A percentile compares a stretch with the other conserved stretches of the same genome.
Evolutionary conservation across 2,329 filamentous ascomycete genomes (phyloP).

Genomic region (Botryotinia narcissicola): DNA sequence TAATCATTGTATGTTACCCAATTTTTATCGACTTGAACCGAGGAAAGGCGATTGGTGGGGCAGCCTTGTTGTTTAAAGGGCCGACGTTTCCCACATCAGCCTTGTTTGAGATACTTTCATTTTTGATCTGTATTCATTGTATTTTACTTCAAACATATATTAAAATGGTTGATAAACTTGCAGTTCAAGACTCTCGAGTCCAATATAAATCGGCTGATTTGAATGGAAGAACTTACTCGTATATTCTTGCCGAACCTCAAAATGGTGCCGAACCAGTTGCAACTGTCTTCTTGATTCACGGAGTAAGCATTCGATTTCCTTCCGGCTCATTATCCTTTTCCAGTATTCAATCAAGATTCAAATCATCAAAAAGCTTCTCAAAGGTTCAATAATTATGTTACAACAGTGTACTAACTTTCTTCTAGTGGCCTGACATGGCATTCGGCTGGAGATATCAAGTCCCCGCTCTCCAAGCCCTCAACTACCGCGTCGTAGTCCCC

Average conservation of each 20-base stretch:
- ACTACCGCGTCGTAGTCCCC: constrained; percentile 76
- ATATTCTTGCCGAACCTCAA: constrained; percentile 48
- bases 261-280: constrained; percentile 48
- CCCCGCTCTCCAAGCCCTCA: constrained; percentile 67
- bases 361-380: not conserved
- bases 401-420: not conserved
- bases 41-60: not conserved
- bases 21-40: not conserved
- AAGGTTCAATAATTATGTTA: not conserved
- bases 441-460: constrained; percentile 91
- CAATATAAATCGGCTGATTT: constrained; percentile 60
- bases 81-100: not conserved
- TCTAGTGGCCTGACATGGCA: constrained; percentile 69
- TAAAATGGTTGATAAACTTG: constrained; percentile 57
- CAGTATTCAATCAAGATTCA: no score
- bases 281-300: constrained; percentile 53
- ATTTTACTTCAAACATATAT: not conserved
- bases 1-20: not conserved
- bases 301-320: constrained; percentile 39
- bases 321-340: not conserved
- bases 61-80: constrained; percentile 7
- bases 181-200: constrained; percentile 63
- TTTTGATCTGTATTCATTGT: not conserved
- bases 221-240: constrained; percentile 69
- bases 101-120: not conserved